Base-by-base conservation (phyloP, 228 moss, liverwort and hornwort genomes). In the Sphagnum magellanicum region DNA sequence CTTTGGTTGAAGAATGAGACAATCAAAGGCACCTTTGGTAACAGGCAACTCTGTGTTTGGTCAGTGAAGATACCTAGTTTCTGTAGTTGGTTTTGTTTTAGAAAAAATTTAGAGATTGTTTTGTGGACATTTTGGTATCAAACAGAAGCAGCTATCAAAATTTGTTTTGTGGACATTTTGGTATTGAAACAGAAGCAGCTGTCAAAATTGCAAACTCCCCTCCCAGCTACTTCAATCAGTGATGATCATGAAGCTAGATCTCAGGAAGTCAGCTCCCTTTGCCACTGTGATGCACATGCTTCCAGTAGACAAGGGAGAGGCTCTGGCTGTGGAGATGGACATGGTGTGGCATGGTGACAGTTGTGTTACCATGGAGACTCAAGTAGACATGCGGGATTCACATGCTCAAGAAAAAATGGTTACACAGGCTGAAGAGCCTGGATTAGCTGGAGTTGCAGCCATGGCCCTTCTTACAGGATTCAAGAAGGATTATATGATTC, bases 351-450 rank as follows among this genome's bases (percentile, higher is more conserved):
- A 67, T 63, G 79, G 85, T 75, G 81, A 81, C n/a, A 78, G 81
- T 50, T 50, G 76, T 79, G 70, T 85, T 52, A 85, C 81, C 12
- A 81, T 81, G 55, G 81, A 76, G 67, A 85, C 85, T 65, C 75
- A 81, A 51, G 71, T 85, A 70, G 84, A 84, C 63, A 73, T 85
- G 49, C 81, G 85, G 59, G 85, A 81, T 51, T 78, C 84, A 59
- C 81, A 63, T 58, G 73, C 81, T 48, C 78, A 80, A 46, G 81
- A 85, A 72, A 81, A 78, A 67, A 75, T 74, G 53, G 74, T 75
- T 17, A 66, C 72, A 48, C 80, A 84, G 62, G 78, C 78, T 10
- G 64, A 80, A 46, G 81, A 80, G 63, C 64, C 74, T 67, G 74
- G 63, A 48, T 63, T 81, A 68, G 64, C 76, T 68, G 85, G 81